These are phyloP conservation scores for Dipteronia dyeriana DNA, from an alignment of 345 rosid genomes.

Conservation along the genomic window DNA sequence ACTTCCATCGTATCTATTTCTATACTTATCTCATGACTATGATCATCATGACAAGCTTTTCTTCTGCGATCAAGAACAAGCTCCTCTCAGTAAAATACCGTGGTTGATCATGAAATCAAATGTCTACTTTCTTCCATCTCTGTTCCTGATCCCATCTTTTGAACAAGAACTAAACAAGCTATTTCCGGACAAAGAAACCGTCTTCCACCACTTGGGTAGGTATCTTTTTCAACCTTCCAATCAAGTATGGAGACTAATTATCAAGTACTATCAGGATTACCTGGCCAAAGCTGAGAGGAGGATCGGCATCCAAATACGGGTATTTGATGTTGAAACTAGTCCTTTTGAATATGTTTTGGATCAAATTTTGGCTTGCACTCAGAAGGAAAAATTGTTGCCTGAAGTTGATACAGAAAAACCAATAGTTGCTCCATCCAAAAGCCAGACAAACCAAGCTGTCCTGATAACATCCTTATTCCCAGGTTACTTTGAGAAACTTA, in stretches of 20 bases:
- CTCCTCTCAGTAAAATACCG: conserved; percentile 8
- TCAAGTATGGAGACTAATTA: conserved; percentile 14
- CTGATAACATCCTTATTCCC: conserved; percentile 23
- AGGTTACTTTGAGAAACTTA: conserved; percentile 13
- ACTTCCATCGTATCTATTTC: conserved; percentile 12
- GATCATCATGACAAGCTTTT: conserved; percentile 23
- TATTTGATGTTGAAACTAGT: conserved; percentile 14
- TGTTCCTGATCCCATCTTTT: conserved; percentile 22
- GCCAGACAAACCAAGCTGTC: conserved; percentile 7
- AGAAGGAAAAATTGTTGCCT: conserved; percentile 18
- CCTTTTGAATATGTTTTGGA: conserved; percentile 16
- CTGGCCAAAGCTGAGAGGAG: conserved; percentile 11
- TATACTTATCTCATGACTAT: conserved; percentile 17
- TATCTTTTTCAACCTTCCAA: conserved; percentile 21
- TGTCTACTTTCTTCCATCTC: conserved; percentile 20
- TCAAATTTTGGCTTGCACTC: conserved; percentile 14
- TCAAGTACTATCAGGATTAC: conserved; percentile 7
- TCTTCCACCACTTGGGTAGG: conserved; percentile 26
- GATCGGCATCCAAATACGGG: conserved; percentile 18
- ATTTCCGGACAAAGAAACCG: conserved; percentile 26
- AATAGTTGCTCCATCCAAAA: not conserved
- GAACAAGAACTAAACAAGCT: conserved; percentile 14
- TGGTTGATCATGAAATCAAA: conserved; percentile 26
- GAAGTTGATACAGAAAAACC: conserved; percentile 5
- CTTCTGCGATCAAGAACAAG: conserved; percentile 23